A percentile compares a stretch with the other conserved stretches of the same genome.
phyloP scores from a whole-genome alignment of 2,329 filamentous ascomycete species.

The Aspergillus transmontanensis region DNA sequence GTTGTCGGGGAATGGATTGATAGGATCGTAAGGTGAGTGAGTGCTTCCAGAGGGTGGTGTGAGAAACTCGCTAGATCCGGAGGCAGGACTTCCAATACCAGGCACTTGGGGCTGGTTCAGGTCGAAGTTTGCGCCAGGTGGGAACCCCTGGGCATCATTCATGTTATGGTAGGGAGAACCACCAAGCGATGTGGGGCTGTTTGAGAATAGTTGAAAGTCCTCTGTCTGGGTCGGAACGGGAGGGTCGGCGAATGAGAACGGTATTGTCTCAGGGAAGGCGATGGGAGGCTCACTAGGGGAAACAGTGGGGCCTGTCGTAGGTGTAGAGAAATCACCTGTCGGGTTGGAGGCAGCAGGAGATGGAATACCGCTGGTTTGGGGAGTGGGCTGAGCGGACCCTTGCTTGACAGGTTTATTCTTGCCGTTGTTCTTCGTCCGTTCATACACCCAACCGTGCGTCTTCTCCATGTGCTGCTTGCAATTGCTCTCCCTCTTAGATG shows the following conservation, averaged over 20 bases:
- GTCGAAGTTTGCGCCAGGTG: conserved; percentile 26
- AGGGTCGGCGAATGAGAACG: conserved; percentile 33
- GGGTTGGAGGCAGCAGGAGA: conserved; percentile 61
- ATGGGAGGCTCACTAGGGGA: conserved; percentile 27
- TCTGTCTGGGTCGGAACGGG: conserved; percentile 21
- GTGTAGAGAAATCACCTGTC: conserved; percentile 58
- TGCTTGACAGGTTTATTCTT: conserved; percentile 14
- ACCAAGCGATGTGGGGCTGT: conserved; percentile 19
- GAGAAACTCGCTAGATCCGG: conserved; percentile 5
- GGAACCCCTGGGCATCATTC: conserved; percentile 24
- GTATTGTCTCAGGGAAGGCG: conserved; percentile 19
- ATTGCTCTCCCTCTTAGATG: conserved; percentile 93
- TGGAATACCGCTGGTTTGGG: conserved; percentile 63
- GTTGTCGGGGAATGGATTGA: conserved; percentile 5
- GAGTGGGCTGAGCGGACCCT: conserved; percentile 53
- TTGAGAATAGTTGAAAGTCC: conserved; percentile 31
- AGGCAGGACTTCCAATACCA: conserved; percentile 17
- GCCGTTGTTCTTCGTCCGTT: conserved; percentile 89
- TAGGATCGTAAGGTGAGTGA: conserved; percentile 5
- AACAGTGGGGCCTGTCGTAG: conserved; percentile 31
- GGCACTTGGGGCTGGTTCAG: conserved; percentile 33
- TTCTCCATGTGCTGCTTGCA: conserved; percentile 99
- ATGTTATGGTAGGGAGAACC: conserved; percentile 15
- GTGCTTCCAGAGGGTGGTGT: conserved; percentile 5
- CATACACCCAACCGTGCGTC: conserved; percentile 85